Evolutionary conservation across 495 filamentous ascomycete species (phyloP), one percentile per base, ranked within the genome.

Genomic region (Astrothelium macrocarpum): DNA sequence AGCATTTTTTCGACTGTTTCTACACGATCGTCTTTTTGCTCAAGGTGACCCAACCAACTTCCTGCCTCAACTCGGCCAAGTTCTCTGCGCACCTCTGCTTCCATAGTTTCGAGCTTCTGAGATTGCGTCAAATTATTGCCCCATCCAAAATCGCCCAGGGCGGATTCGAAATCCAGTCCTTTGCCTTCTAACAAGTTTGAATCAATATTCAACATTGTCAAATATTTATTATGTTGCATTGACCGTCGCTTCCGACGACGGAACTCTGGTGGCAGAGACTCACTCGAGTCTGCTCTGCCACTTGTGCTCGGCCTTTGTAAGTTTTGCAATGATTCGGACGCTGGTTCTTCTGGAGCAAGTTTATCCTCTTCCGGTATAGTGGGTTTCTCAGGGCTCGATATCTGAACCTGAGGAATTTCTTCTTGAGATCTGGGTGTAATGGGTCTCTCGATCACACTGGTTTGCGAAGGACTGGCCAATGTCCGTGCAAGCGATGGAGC

Each of bases 141-240:
- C 93, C 91, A 97, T 23, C 92, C 90, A 71, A 97, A 90, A 69
- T 97, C 90, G 60, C 87, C 85, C 45, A 97, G 79, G 66, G 89
- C 84, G 59, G 83, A 82, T 64, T 94, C 87, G 70, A 97, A 84
- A 53, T 89, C 85, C 28, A 86, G 76, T 1, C 84, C 87, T 36
- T 84, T 81, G 59, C 80, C 86, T 69, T 86, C 87, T 49, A 96
- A 76, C 12, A 94, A 69, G 29, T 75, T 77, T 0, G 84, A 80
- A 66, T 94, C 87, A 49, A 95, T 82, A 23, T 87, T 90, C 46
- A 96, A 77, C 18, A 84, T 82, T 46, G 87, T 83, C 36, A 93
- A 84, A 69, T 95, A 91, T 74, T 88, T 90, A 59, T 81, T 79
- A 59, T 90, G 91, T 65, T 90, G 86, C 32, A 89, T 85, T 59